Evolutionary conservation across 2,329 filamentous ascomycete genomes (phyloP).

Genomic region (Ambrosiella beaveri): DNA sequence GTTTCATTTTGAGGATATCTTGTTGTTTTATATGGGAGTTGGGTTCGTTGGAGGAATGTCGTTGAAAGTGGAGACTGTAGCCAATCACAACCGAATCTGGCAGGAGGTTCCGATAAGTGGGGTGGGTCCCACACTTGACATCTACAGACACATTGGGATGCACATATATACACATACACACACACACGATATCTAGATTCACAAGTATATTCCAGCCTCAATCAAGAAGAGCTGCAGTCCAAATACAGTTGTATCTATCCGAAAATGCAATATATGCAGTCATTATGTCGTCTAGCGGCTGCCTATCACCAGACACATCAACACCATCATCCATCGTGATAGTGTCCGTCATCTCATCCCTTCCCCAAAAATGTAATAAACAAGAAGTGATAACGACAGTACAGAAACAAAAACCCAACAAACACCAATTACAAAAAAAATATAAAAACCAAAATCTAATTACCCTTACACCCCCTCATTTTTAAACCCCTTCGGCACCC

Average conservation of each 20-base stretch:
- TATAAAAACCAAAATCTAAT: constrained; percentile 1
- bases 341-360: background rate
- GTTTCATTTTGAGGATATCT: too few species aligned
- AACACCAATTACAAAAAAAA: background rate
- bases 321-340: background rate
- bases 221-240: background rate
- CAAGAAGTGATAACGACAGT: background rate
- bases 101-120: background rate
- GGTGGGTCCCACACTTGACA: background rate
- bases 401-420: constrained; percentile 1
- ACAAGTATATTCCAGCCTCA: background rate
- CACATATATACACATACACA: background rate
- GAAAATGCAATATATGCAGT: background rate
- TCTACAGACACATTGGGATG: background rate
- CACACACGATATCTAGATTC: background rate
- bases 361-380: background rate
- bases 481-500: too few species aligned
- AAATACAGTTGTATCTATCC: background rate
- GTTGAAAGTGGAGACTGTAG: background rate
- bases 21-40: too few species aligned
- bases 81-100: background rate
- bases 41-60: background rate
- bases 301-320: background rate
- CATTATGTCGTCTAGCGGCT: background rate
- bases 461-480: background rate